phyloP scores from a whole-genome alignment of 306 rosid species.

The Corylus americana region DNA sequence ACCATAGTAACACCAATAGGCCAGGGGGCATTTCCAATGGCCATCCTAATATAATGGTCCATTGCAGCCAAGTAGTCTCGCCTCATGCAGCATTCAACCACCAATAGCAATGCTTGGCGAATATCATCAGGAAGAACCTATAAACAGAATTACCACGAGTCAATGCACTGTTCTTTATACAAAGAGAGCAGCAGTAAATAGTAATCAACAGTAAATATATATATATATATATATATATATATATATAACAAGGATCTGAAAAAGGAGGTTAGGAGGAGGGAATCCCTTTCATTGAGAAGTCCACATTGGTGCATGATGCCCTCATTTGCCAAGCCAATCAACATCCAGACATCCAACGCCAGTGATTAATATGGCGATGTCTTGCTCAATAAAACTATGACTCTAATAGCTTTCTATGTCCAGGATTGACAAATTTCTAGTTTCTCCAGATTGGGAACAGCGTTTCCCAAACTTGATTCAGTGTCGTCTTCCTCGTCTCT shows the following conservation, averaged over 20 bases:
- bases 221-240: too few species aligned
- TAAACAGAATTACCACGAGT: slow-evolving; percentile 12
- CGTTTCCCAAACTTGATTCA: too few species aligned
- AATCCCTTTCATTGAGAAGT: too few species aligned
- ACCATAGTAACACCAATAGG: slow-evolving; percentile 99
- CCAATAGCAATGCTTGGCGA: slow-evolving; percentile 71
- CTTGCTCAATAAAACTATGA: too few species aligned
- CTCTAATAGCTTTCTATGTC: too few species aligned
- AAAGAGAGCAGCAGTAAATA: not conserved
- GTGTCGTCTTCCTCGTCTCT: too few species aligned
- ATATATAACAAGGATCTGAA: not conserved
- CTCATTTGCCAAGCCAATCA: too few species aligned
- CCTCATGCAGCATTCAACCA: slow-evolving; percentile 90
- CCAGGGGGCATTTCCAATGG: slow-evolving; percentile 99
- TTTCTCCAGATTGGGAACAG: too few species aligned
- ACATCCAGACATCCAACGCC: too few species aligned
- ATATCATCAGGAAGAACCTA: slow-evolving; percentile 94
- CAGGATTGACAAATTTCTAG: too few species aligned
- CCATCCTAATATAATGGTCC: slow-evolving; percentile 95
- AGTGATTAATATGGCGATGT: too few species aligned
- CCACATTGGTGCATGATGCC: too few species aligned
- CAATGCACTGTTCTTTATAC: slow-evolving; percentile 14
- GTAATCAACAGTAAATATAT: not conserved
- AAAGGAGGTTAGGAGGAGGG: not conserved
- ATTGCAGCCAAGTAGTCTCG: slow-evolving; percentile 97